Evolutionary conservation across 495 filamentous ascomycete species (phyloP).

Genomic region (Hyaloscypha finlandica): DNA sequence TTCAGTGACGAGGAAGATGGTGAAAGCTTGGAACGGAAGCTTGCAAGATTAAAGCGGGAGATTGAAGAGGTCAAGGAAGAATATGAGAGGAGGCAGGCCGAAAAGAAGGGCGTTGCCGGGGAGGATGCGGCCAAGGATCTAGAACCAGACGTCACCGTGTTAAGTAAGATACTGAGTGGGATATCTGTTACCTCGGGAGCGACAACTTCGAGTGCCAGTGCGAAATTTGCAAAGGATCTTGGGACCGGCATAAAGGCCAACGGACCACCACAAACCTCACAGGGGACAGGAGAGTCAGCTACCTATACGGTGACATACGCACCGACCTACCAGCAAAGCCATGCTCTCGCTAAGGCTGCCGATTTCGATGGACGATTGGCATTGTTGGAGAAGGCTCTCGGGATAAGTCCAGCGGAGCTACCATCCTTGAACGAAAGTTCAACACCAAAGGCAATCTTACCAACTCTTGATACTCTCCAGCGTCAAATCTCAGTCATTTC

Average conservation of each 20-base stretch:
- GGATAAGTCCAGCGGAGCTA: conserved; percentile 68
- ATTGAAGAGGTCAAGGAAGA: conserved; percentile 77
- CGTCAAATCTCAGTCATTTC: conserved; percentile 67
- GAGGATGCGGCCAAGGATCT: conserved; percentile 35
- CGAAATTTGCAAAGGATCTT: conserved; percentile 29
- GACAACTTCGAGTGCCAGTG: conserved; percentile 27
- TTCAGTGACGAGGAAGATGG: conserved; percentile 67
- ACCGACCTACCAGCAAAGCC: conserved; percentile 59
- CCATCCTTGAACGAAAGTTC: conserved; percentile 60
- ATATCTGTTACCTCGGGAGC: conserved; percentile 38
- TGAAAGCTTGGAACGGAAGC: conserved; percentile 70
- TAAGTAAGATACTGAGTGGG: conserved; percentile 68
- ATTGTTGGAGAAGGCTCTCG: conserved; percentile 77
- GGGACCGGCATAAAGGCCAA: conserved; percentile 24
- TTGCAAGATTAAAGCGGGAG: conserved; percentile 77
- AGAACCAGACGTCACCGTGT: conserved; percentile 45
- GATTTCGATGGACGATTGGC: conserved; percentile 84
- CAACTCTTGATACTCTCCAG: conserved; percentile 77
- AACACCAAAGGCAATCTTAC: conserved; percentile 67
- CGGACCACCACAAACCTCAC: conserved; percentile 28
- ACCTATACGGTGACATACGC: conserved; percentile 58
- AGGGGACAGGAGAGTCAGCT: conserved; percentile 22
- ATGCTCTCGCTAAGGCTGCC: conserved; percentile 75
- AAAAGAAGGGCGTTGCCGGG: conserved; percentile 34
- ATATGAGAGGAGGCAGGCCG: conserved; percentile 52